Evolutionary conservation across 2,329 filamentous ascomycete species (phyloP), one percentile per base, ranked within the genome.

Genomic region (Curvularia lunata): DNA sequence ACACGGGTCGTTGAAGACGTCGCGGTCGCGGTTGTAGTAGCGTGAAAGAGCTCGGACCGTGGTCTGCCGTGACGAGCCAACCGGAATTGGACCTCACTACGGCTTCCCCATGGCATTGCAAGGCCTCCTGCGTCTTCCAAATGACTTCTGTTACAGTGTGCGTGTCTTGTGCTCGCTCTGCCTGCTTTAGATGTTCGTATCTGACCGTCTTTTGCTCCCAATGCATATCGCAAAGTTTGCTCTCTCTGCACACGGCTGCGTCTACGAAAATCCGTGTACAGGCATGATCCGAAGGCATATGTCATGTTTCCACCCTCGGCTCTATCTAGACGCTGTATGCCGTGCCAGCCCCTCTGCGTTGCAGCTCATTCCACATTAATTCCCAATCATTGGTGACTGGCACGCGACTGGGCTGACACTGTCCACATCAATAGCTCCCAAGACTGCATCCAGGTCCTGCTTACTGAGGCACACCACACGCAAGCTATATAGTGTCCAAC

Each of bases 261-360:
- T 65, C 66, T 62, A 65, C 60, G 13, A 66, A 64, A 54, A 62
- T 59, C 57, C 52, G 65, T 69, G 70, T 70, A 68, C 69, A 65
- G 67, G 70, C 71, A 70, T 59, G 66, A 63, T 45, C 45, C 61
- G 56, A 58, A 65, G 58, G 55, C 60, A 58, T 65, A 65, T 69
- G 62, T 66, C 61, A 63, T 64, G 59, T 67, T 56, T 66, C 64
- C 63, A 64, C 67, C 66, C 66, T 55, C 52, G 48, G 66, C 61
- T 62, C 63, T 57, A 62, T 65, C 62, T 69, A 68, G 61, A 56
- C 67, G 66, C 66, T 66, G 60, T 60, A 62, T 68, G 66, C 68
- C 65, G 68, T 68, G 66, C 72, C 71, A 74, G 69, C 71, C 72
- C 71, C 71, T 73, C 69, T 62, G 58, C 61, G 63, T 67, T 67